A percentile compares a stretch with the other conserved stretches of the same genome.
phyloP scores from a whole-genome alignment of 2,329 filamentous ascomycete genomes.

The Endoconidiophora polonica region DNA sequence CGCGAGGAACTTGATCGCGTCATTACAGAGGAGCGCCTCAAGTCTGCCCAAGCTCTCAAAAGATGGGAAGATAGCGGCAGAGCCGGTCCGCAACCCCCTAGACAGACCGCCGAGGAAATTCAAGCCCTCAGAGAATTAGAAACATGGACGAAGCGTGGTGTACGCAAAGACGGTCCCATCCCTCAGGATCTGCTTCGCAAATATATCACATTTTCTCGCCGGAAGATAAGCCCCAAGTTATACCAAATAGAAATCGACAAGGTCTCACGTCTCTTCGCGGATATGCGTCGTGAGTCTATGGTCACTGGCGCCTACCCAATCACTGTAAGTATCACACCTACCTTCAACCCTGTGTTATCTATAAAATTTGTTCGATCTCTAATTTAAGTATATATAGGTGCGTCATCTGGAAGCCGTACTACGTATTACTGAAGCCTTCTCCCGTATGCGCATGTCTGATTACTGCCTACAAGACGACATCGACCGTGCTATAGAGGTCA shows the following conservation, averaged over 20 bases:
- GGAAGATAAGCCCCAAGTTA: slow-evolving; percentile 77
- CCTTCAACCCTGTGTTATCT: background rate
- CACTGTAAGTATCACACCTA: slow-evolving; percentile 47
- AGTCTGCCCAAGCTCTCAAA: slow-evolving; percentile 2
- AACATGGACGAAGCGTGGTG: slow-evolving; percentile 17
- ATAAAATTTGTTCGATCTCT: slow-evolving; percentile 11
- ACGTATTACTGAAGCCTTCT: slow-evolving; percentile 85
- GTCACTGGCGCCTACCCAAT: slow-evolving; percentile 96
- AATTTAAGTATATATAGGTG: slow-evolving; percentile 38
- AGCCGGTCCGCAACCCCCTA: slow-evolving; percentile 6
- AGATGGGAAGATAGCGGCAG: slow-evolving; percentile 6
- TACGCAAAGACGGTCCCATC: slow-evolving; percentile 49
- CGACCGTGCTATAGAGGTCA: slow-evolving; percentile 91
- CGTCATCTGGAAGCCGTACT: slow-evolving; percentile 97
- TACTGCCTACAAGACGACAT: slow-evolving; percentile 85
- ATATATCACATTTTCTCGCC: slow-evolving; percentile 89
- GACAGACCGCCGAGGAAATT: slow-evolving; percentile 30
- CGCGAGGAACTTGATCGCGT: slow-evolving; percentile 26
- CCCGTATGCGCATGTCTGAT: slow-evolving; percentile 94
- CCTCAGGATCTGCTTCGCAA: slow-evolving; percentile 83
- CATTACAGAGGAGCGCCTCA: slow-evolving; percentile 41
- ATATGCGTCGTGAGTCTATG: slow-evolving; percentile 85
- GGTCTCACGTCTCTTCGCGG: slow-evolving; percentile 79
- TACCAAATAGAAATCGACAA: slow-evolving; percentile 98
- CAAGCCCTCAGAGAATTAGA: slow-evolving; percentile 18